Conservation (phyloP, 177 flowering plant genomes). For the Vitis hybrid region DNA sequence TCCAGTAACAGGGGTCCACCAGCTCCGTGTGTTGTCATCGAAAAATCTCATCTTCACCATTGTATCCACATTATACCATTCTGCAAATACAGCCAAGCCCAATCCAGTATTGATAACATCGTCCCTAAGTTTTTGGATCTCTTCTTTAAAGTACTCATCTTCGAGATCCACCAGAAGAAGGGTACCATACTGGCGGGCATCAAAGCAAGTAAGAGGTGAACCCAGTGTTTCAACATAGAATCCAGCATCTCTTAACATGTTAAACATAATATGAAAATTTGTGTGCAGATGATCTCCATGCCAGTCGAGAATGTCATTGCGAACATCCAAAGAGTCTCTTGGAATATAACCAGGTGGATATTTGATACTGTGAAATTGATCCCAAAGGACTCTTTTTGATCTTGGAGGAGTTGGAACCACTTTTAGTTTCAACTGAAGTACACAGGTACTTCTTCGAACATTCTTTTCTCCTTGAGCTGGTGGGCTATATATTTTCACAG, state of each 20-base stretch:
- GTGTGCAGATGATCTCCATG: conserved; percentile 99
- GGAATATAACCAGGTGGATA: conserved; percentile 99
- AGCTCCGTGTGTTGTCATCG: conserved; percentile 97
- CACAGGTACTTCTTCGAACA: conserved; percentile 63
- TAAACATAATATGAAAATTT: conserved; percentile 89
- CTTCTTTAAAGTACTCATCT: conserved; percentile 90
- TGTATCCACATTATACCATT: conserved; percentile 98
- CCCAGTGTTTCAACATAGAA: conserved; percentile 93
- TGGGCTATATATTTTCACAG: conserved; percentile 76
- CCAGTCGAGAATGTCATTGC: conserved; percentile 98
- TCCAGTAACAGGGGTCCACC: conserved; percentile 99
- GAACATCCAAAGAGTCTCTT: conserved; percentile 95
- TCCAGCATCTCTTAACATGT: conserved; percentile 92
- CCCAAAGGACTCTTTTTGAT: conserved; percentile 83
- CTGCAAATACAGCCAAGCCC: conserved; percentile 89
- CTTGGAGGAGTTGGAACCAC: conserved; percentile 92
- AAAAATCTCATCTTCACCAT: conserved; percentile 99
- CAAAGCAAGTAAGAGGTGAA: conserved; percentile 98
- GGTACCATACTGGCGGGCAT: conserved; percentile 94
- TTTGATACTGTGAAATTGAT: conserved; percentile 94
- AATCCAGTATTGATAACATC: conserved; percentile 79
- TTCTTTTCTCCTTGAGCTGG: conserved; percentile 65
- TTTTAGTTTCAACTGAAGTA: conserved; percentile 73
- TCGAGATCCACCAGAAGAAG: conserved; percentile 96
- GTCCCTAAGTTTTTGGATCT: conserved; percentile 77